A percentile compares a stretch with the other conserved stretches of the same genome.
Conservation (phyloP, 139 green algal species). For the Tetratostichococcus sp. region DNA sequence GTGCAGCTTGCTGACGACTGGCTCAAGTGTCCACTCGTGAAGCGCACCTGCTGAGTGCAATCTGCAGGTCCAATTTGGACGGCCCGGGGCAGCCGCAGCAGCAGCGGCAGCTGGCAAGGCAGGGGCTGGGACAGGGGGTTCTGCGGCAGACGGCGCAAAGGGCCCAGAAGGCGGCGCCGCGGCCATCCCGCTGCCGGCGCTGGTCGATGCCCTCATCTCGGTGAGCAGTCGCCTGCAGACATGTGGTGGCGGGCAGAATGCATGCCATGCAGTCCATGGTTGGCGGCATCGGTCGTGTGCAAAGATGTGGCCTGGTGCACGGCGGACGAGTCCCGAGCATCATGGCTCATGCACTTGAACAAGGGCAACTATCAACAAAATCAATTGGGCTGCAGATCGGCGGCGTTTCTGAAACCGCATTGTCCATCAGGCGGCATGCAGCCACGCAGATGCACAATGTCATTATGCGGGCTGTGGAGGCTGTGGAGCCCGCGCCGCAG, state of each 20-base stretch:
- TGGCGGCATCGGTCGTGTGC: no score
- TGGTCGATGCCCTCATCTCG: neutral
- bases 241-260: no score
- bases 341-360: no score
- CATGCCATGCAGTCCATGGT: no score
- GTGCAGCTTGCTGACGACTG: no score
- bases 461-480: slow-evolving; percentile 17
- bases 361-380: no score
- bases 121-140: no score
- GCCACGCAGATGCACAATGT: slow-evolving; percentile 15
- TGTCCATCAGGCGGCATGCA: slow-evolving; percentile 27
- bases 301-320: no score
- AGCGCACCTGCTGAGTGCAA: no score
- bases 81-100: no score
- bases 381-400: slow-evolving; percentile 41
- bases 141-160: neutral
- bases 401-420: slow-evolving; percentile 31
- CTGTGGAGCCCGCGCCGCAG: slow-evolving; percentile 6
- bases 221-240: neutral
- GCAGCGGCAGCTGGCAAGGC: neutral
- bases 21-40: no score
- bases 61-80: neutral
- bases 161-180: neutral
- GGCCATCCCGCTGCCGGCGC: neutral
- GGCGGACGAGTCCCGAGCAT: no score